phyloP scores from a whole-genome alignment of 169 alveolate species.

The Plasmodium sp. region DNA sequence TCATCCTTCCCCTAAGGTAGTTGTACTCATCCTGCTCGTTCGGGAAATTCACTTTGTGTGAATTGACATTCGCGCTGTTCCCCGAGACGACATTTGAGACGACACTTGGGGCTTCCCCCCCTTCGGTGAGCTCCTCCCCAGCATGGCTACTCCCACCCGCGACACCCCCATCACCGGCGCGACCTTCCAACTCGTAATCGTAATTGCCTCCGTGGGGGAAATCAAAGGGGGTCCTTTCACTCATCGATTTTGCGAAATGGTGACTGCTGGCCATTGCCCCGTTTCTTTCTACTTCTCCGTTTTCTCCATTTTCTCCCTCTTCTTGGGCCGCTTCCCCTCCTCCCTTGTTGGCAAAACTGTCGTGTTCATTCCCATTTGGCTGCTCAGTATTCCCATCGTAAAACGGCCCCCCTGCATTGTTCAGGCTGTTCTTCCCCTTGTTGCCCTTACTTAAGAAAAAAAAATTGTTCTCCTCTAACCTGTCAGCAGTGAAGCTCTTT shows the following conservation, averaged over 20 bases:
- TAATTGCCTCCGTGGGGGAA: not conserved
- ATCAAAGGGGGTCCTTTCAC: not conserved
- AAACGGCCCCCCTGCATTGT: not conserved
- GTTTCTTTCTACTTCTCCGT: not conserved
- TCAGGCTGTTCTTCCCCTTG: not conserved
- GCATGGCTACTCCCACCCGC: not conserved
- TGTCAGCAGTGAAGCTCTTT: not conserved
- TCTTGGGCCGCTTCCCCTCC: too few species aligned
- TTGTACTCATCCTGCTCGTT: not conserved
- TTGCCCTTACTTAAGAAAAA: not conserved
- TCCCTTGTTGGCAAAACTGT: not conserved
- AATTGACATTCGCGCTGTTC: not conserved
- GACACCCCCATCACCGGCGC: not conserved
- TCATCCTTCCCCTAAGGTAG: not conserved
- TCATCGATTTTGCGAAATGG: not conserved
- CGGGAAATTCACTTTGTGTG: slow-evolving; percentile 4
- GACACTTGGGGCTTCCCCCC: not conserved
- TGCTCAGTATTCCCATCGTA: slow-evolving; percentile 1
- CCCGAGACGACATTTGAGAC: not conserved
- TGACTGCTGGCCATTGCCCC: not conserved
- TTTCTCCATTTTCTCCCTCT: not conserved
- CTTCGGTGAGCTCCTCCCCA: not conserved
- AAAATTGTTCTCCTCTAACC: slow-evolving; percentile 1
- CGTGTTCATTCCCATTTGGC: not conserved
- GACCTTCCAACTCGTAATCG: not conserved